phyloP scores from a whole-genome alignment of 2,329 filamentous ascomycete genomes.

The Aspergillus sp. region DNA sequence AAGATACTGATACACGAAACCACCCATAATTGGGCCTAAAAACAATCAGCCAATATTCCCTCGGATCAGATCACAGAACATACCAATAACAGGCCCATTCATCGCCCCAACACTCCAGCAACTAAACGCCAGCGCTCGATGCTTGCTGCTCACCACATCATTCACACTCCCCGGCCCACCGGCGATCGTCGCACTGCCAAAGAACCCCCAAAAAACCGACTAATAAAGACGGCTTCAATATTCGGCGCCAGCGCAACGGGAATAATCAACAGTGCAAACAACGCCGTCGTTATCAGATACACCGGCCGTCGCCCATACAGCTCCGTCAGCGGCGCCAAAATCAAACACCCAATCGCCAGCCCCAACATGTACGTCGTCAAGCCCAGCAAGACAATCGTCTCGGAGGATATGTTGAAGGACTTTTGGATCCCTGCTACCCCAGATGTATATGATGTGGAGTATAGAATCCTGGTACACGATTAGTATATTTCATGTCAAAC shows the following conservation, averaged over 20 bases:
- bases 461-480: not conserved
- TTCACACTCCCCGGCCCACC: constrained; percentile 73
- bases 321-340: constrained; percentile 61
- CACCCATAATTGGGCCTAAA: constrained; percentile 32
- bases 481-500: not conserved
- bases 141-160: constrained; percentile 69
- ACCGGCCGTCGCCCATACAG: constrained; percentile 45
- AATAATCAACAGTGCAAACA: constrained; percentile 63
- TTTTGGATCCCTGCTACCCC: not conserved
- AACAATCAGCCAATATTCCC: constrained; percentile 26
- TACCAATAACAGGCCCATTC: constrained; percentile 54
- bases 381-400: constrained; percentile 44
- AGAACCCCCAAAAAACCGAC: constrained; percentile 67
- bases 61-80: constrained; percentile 8
- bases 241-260: constrained; percentile 65
- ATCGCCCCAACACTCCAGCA: constrained; percentile 72
- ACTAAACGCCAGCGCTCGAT: constrained; percentile 71
- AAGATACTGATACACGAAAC: constrained; percentile 42
- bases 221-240: constrained; percentile 60
- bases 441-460: not conserved
- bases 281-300: constrained; percentile 59
- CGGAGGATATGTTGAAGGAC: not conserved
- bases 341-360: constrained; percentile 61
- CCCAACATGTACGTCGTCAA: constrained; percentile 72
- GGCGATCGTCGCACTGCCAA: constrained; percentile 67